Evolutionary conservation across 768 basidiomycete genomes (phyloP).

Genomic region (Pulveroboletus sp.): DNA sequence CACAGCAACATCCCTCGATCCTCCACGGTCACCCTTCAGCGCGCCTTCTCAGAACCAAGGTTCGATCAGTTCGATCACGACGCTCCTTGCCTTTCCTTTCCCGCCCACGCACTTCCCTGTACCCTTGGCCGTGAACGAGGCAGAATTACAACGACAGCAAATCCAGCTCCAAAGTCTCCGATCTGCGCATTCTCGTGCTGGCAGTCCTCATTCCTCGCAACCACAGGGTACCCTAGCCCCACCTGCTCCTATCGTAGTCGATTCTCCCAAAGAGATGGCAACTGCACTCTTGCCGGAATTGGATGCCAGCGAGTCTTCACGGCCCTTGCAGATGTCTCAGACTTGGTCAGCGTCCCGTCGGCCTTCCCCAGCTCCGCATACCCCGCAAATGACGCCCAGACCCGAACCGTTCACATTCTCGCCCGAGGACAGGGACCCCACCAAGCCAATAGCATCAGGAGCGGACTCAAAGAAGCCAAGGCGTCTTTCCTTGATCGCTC

Average conservation of each 20-base stretch:
- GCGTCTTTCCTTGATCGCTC: constrained; percentile 22
- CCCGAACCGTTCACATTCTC: neutral
- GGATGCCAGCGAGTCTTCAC: constrained; percentile 2
- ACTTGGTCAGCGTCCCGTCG: constrained; percentile 4
- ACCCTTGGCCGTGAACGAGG: constrained; percentile 37
- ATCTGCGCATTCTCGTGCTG: constrained; percentile 9
- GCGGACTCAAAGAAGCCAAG: constrained; percentile 11
- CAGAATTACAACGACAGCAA: constrained; percentile 25
- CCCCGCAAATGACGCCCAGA: neutral
- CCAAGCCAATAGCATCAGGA: neutral
- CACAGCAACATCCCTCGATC: constrained; percentile 13
- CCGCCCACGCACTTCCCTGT: constrained; percentile 71
- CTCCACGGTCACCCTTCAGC: constrained; percentile 23
- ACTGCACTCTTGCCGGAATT: constrained; percentile 4
- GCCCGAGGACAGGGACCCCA: neutral
- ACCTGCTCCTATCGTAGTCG: constrained; percentile 9
- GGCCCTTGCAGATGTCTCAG: constrained; percentile 5
- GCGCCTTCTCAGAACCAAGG: constrained; percentile 21
- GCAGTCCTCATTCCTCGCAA: constrained; percentile 13
- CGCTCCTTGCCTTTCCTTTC: constrained; percentile 66
- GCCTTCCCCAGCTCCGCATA: neutral
- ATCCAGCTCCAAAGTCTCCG: constrained; percentile 21
- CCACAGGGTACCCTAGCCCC: constrained; percentile 1
- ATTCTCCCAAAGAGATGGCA: constrained; percentile 20
- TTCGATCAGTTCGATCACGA: constrained; percentile 49